A percentile compares a stretch with the other conserved stretches of the same genome.
These are phyloP conservation scores for Cercospora brassicicola DNA, from an alignment of 2,329 filamentous ascomycete genomes.

Conservation along the genomic window DNA sequence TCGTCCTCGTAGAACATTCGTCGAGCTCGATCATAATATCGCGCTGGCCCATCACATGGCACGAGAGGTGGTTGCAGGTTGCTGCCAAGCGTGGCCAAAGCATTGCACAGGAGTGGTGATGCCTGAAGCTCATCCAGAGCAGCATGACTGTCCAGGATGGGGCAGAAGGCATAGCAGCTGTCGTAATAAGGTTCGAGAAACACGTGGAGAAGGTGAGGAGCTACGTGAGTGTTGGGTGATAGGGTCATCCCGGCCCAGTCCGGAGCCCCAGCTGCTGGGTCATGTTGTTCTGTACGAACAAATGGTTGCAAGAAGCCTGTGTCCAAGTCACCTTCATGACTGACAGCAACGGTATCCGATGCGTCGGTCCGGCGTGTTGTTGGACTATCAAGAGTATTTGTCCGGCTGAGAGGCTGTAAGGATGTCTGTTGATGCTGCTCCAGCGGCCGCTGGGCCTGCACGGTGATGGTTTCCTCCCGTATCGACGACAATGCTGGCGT, in stretches of 20 bases:
- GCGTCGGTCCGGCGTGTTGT: not conserved
- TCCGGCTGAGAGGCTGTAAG: not conserved
- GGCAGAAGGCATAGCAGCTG: not conserved
- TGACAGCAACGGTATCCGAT: not conserved
- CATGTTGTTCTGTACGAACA: not conserved
- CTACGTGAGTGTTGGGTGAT: not conserved
- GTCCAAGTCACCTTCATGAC: not conserved
- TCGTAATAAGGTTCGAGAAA: not conserved
- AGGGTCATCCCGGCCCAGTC: not conserved
- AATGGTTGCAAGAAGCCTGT: not conserved
- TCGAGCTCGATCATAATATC: constrained; percentile 12
- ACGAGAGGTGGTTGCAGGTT: constrained; percentile 14
- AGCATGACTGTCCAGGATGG: not conserved
- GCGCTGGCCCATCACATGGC: constrained; percentile 10
- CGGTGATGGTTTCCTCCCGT: not conserved
- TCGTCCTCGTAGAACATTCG: constrained; percentile 18
- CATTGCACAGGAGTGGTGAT: constrained; percentile 12
- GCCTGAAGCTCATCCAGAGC: not conserved
- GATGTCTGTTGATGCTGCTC: constrained; percentile 1
- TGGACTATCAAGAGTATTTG: not conserved
- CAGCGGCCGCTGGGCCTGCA: not conserved
- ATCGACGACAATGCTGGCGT: not conserved
- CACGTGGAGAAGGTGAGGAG: not conserved
- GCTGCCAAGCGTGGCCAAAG: constrained; percentile 10
- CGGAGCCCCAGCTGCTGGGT: not conserved